A percentile compares a stretch with the other conserved stretches of the same genome.
Conservation (phyloP, 257 asterid genomes). For the Nicotiana sylvestris region DNA sequence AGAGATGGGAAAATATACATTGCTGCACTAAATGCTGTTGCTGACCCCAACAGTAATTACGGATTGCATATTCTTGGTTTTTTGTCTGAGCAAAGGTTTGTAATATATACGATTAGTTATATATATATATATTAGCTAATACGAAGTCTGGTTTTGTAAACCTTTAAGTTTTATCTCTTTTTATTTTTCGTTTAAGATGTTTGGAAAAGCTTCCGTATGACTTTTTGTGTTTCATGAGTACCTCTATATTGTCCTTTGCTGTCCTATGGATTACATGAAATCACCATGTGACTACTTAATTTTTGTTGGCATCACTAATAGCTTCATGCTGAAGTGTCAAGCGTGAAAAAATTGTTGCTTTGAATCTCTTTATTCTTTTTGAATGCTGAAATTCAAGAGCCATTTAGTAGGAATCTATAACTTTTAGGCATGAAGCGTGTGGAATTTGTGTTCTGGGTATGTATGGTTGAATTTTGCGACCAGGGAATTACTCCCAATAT, state of each 20-base stretch:
- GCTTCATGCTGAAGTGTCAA: neutral
- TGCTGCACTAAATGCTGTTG: constrained; percentile 62
- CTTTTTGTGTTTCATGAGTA: neutral
- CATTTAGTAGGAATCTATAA: neutral
- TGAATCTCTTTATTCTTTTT: neutral
- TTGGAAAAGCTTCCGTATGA: neutral
- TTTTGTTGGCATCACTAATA: neutral
- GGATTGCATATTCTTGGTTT: constrained; percentile 65
- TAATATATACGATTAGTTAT: neutral
- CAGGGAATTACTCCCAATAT: neutral
- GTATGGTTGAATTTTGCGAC: neutral
- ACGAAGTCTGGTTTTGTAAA: neutral
- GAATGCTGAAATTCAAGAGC: neutral
- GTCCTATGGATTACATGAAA: neutral
- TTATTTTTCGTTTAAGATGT: neutral
- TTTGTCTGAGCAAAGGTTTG: constrained; percentile 74
- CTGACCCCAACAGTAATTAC: constrained; percentile 39
- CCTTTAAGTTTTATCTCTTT: constrained; percentile 1
- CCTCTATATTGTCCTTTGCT: neutral
- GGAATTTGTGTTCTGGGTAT: neutral
- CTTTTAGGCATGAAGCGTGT: neutral
- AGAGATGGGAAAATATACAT: constrained; percentile 91
- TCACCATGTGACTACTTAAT: neutral
- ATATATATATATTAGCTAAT: neutral
- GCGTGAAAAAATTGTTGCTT: neutral